These are phyloP conservation scores for Zhuliangozyma blackwelliae DNA, from an alignment of 1,139 yeast species.

Conservation along the genomic window DNA sequence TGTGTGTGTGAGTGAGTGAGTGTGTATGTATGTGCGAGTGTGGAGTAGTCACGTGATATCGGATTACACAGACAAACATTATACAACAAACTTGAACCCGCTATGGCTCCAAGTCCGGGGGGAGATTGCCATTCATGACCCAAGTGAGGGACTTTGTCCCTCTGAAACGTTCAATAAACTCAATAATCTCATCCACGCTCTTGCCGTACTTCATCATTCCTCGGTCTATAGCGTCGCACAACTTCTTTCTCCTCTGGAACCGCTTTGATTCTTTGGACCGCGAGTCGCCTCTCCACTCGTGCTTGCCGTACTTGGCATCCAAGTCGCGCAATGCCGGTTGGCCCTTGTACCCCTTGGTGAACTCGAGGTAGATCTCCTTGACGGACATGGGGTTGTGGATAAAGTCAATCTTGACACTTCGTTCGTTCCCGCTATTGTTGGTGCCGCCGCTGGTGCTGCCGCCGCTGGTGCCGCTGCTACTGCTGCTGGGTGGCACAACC, in stretches of 20 bases:
- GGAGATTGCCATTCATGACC: constrained; percentile 49
- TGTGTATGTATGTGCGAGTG: too few relatives aligned
- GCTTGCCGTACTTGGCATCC: constrained; percentile 43
- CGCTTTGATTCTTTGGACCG: constrained; percentile 46
- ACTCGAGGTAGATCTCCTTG: constrained; percentile 44
- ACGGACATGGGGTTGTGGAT: constrained; percentile 46
- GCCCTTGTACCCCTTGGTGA: constrained; percentile 43
- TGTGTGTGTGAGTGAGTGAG: too few relatives aligned
- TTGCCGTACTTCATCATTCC: constrained; percentile 41
- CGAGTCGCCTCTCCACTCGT: constrained; percentile 47
- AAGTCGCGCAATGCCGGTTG: constrained; percentile 43
- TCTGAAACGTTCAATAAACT: constrained; percentile 39
- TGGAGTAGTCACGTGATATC: too few relatives aligned
- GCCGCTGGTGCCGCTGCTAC: constrained; percentile 9
- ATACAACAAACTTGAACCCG: too few relatives aligned
- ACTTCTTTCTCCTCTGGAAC: constrained; percentile 42
- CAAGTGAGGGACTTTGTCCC: constrained; percentile 46
- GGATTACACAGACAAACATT: too few relatives aligned
- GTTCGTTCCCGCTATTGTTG: too few relatives aligned
- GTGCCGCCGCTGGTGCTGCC: constrained; percentile 1
- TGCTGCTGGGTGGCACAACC: background rate
- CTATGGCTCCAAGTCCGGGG: constrained; percentile 28
- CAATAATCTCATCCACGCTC: constrained; percentile 40
- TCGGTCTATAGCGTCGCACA: constrained; percentile 43
- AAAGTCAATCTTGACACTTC: constrained; percentile 34